Evolutionary conservation across 257 asterid species (phyloP).

Genomic region (Knoxia roxburghii): DNA sequence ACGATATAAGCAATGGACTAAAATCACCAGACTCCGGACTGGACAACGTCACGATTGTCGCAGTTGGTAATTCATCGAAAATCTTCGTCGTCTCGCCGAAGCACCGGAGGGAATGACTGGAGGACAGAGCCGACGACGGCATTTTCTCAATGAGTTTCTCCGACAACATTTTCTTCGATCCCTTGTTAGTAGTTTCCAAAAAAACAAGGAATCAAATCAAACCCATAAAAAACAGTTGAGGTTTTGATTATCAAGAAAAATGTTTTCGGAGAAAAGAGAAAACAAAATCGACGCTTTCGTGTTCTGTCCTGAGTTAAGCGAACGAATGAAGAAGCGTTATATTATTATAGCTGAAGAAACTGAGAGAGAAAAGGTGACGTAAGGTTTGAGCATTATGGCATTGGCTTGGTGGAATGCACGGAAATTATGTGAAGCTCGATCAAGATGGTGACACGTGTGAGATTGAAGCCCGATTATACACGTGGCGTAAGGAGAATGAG

Average conservation of each 20-base stretch:
- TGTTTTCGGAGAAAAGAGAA: background rate
- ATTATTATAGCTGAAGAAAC: constrained; percentile 3
- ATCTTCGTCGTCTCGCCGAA: constrained; percentile 41
- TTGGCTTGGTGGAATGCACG: constrained; percentile 15
- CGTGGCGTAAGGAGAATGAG: constrained; percentile 14
- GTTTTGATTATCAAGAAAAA: background rate
- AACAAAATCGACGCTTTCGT: background rate
- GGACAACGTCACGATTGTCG: constrained; percentile 59
- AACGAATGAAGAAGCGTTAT: constrained; percentile 22
- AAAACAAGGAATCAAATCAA: background rate
- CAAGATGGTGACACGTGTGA: constrained; percentile 33
- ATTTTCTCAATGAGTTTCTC: constrained; percentile 47
- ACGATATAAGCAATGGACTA: constrained; percentile 82
- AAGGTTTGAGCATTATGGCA: background rate
- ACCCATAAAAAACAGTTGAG: background rate
- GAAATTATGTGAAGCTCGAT: constrained; percentile 19
- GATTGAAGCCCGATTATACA: background rate
- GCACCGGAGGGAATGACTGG: constrained; percentile 51
- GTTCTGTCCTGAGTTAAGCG: background rate
- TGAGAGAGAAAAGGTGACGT: constrained; percentile 12
- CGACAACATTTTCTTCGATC: constrained; percentile 48
- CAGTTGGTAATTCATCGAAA: constrained; percentile 81
- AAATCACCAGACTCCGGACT: constrained; percentile 77
- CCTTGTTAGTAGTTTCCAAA: background rate
- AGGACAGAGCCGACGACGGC: constrained; percentile 32